These are phyloP conservation scores for Solidago caesia DNA, from an alignment of 129 eudicot species.

Conservation along the genomic window DNA sequence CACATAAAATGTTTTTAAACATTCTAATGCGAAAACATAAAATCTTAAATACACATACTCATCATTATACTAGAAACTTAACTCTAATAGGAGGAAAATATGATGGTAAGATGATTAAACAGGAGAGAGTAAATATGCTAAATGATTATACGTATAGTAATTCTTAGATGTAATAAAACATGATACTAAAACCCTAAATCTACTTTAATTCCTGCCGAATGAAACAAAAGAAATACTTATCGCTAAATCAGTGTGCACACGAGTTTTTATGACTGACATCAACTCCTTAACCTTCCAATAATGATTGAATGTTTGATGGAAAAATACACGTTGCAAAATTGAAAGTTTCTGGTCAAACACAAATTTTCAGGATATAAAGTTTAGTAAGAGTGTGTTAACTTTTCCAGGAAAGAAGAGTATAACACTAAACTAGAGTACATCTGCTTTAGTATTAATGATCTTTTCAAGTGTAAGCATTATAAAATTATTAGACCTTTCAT, in stretches of 20 bases:
- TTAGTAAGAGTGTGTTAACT: background rate
- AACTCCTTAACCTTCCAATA: too few species aligned
- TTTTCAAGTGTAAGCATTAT: slow-evolving; percentile 11
- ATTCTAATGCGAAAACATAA: background rate
- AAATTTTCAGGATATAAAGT: slow-evolving; percentile 1
- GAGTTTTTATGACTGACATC: too few species aligned
- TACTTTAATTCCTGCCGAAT: background rate
- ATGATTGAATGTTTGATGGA: background rate
- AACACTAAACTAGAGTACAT: background rate
- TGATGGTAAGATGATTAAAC: background rate
- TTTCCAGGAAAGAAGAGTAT: background rate
- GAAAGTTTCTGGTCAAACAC: background rate
- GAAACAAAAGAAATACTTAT: too few species aligned
- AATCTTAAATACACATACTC: too few species aligned
- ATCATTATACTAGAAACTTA: background rate
- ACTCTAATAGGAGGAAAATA: background rate
- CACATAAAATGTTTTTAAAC: too few species aligned
- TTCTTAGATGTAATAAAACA: background rate
- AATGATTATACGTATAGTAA: background rate
- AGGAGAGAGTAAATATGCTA: background rate
- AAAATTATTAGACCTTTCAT: background rate
- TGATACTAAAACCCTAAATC: background rate
- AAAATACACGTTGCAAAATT: background rate
- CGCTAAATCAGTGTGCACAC: background rate
- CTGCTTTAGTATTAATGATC: background rate